Percentiles rank a stretch among this genome's conserved stretches.
Conservation (phyloP, 805 yeast species). For the Sugiyamaella lignohabitans region DNA sequence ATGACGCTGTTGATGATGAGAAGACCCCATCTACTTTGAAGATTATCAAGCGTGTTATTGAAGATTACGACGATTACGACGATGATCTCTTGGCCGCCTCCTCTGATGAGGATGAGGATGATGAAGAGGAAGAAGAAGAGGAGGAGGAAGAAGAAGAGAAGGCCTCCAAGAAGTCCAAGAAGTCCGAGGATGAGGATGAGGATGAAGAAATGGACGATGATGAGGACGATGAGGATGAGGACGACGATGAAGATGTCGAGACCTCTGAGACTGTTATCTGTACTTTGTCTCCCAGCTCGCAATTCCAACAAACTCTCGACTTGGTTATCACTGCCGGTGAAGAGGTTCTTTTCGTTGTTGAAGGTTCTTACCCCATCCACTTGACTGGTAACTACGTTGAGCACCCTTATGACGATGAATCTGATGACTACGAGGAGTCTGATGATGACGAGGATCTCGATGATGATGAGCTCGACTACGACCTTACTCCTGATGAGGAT, state of each 20-base stretch:
- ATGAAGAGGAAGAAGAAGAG: constrained; percentile 34
- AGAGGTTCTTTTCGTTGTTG: constrained; percentile 87
- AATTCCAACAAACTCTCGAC: constrained; percentile 82
- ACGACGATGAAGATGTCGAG: constrained; percentile 40
- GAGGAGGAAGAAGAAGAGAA: constrained; percentile 44
- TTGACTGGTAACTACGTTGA: constrained; percentile 92
- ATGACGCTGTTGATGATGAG: constrained; percentile 54
- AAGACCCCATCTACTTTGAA: constrained; percentile 74
- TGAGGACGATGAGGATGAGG: constrained; percentile 30
- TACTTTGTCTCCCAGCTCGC: constrained; percentile 80
- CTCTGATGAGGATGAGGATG: constrained; percentile 30
- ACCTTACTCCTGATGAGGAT: constrained; percentile 31
- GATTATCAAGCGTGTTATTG: constrained; percentile 64
- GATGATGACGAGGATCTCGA: constrained; percentile 31
- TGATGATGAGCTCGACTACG: constrained; percentile 30
- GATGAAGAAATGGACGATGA: constrained; percentile 33
- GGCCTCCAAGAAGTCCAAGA: constrained; percentile 33
- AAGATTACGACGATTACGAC: constrained; percentile 23
- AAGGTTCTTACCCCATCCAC: constrained; percentile 92
- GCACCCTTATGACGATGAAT: constrained; percentile 80
- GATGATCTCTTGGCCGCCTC: constrained; percentile 21
- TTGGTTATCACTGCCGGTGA: constrained; percentile 88
- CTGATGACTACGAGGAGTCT: constrained; percentile 43
- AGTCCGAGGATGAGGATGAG: constrained; percentile 34
- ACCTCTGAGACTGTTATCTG: constrained; percentile 50